These are phyloP conservation scores for Cenchrus fungigraminus DNA, from an alignment of 176 grass and related monocot species.

Conservation along the genomic window DNA sequence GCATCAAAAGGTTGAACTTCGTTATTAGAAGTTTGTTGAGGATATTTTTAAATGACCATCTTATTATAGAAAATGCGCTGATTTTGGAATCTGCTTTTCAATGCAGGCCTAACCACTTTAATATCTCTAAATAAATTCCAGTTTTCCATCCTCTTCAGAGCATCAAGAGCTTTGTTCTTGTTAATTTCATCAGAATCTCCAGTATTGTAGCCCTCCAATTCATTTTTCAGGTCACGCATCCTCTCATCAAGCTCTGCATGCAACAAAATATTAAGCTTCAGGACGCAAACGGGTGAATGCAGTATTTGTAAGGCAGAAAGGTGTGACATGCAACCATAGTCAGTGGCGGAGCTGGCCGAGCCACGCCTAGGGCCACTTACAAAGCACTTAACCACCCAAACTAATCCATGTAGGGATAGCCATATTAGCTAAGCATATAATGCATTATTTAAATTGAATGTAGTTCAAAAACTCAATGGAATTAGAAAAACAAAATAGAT, in stretches of 20 bases:
- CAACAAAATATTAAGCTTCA: constrained; percentile 16
- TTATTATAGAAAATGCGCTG: constrained; percentile 19
- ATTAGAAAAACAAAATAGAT: too few species aligned
- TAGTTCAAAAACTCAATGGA: too few species aligned
- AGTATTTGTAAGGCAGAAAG: neutral
- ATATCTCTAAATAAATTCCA: constrained; percentile 92
- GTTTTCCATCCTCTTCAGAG: constrained; percentile 85
- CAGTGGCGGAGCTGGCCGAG: too few species aligned
- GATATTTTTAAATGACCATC: neutral
- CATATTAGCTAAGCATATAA: too few species aligned
- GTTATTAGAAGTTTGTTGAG: constrained; percentile 5
- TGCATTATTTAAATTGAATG: too few species aligned
- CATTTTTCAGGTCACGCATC: constrained; percentile 90
- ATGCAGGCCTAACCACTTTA: constrained; percentile 51
- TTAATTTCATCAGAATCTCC: constrained; percentile 84
- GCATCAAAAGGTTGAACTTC: constrained; percentile 12
- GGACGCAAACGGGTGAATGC: neutral
- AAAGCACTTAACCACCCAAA: too few species aligned
- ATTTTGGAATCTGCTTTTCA: constrained; percentile 6
- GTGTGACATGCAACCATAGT: neutral
- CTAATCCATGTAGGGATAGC: too few species aligned
- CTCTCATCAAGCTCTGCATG: constrained; percentile 85
- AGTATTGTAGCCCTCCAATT: constrained; percentile 78
- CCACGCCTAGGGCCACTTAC: too few species aligned
- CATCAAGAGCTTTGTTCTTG: constrained; percentile 91